phyloP scores from a whole-genome alignment of 495 filamentous ascomycete species.

The Beverwykella pulmonaria region DNA sequence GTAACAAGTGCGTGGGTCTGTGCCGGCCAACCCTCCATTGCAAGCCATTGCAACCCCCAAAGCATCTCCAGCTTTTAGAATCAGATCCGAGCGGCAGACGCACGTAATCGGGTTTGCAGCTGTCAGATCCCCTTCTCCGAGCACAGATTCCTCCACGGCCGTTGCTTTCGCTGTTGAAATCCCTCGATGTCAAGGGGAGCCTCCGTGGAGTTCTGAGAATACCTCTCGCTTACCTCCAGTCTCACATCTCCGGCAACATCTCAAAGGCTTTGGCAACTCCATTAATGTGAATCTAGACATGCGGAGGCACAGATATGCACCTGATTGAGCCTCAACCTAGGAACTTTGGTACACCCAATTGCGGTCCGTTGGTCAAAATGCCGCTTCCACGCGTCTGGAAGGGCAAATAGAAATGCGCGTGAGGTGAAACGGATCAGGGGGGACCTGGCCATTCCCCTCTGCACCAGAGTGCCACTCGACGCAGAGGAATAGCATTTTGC shows the following conservation, averaged over 20 bases:
- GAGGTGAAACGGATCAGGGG: slow-evolving; percentile 31
- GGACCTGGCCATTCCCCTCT: slow-evolving; percentile 10
- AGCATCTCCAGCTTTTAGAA: slow-evolving; percentile 23
- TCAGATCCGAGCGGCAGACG: background rate
- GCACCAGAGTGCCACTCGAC: slow-evolving; percentile 18
- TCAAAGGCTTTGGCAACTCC: slow-evolving; percentile 9
- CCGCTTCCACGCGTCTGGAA: background rate
- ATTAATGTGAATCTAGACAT: slow-evolving; percentile 17
- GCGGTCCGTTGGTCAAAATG: background rate
- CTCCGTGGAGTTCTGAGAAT: background rate
- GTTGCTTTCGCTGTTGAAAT: background rate
- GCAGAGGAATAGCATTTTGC: slow-evolving; percentile 14
- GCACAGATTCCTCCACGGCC: slow-evolving; percentile 10
- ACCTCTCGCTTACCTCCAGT: background rate
- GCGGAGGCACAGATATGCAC: background rate
- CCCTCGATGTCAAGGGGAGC: background rate
- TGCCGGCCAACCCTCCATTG: background rate
- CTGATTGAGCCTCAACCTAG: slow-evolving; percentile 33
- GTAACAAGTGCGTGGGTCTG: slow-evolving; percentile 31
- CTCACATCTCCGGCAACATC: slow-evolving; percentile 16
- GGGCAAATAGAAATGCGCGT: slow-evolving; percentile 17
- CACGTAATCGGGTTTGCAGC: slow-evolving; percentile 2
- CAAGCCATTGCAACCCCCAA: slow-evolving; percentile 20
- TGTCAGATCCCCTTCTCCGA: slow-evolving; percentile 4
- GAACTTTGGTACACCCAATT: background rate